Evolutionary conservation across 1,139 yeast species (phyloP).

Genomic region (Diutina mesorugosa): DNA sequence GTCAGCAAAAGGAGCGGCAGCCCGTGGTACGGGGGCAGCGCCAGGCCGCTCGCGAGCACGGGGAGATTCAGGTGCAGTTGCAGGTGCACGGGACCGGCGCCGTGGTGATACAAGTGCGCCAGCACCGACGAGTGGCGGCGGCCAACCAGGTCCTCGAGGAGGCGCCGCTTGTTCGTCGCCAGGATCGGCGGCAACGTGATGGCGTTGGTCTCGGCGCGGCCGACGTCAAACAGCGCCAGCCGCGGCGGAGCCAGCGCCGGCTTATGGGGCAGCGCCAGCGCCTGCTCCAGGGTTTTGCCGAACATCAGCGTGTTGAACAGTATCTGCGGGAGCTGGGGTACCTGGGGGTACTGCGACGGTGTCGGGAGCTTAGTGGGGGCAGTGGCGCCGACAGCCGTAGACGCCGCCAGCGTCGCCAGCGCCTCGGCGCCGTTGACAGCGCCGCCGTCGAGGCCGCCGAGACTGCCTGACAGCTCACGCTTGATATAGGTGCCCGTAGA

Average conservation of each 20-base stretch:
- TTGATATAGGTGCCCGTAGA: not conserved
- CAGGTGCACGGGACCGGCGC: not conserved
- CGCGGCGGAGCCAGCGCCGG: conserved; percentile 5
- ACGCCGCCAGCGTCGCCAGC: not conserved
- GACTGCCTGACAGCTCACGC: not conserved
- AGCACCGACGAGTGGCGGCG: conserved; percentile 2
- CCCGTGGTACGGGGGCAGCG: conserved; percentile 14
- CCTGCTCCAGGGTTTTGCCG: conserved; percentile 7
- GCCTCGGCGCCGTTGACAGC: not conserved
- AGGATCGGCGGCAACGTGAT: conserved; percentile 1
- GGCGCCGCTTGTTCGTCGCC: not conserved
- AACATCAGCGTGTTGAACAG: conserved; percentile 31
- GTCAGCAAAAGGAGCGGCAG: conserved; percentile 2
- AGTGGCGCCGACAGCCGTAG: not conserved
- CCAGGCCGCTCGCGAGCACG: conserved; percentile 16
- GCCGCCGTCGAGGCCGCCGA: not conserved
- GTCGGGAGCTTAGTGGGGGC: not conserved
- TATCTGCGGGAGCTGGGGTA: conserved; percentile 10
- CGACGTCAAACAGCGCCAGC: conserved; percentile 1
- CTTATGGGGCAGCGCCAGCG: not conserved
- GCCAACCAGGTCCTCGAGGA: conserved; percentile 1
- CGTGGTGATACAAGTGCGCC: not conserved
- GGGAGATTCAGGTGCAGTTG: not conserved
- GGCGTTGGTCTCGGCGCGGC: not conserved
- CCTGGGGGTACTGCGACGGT: conserved; percentile 6